Base-by-base conservation (phyloP, 306 rosid species). In the Argentina anserina region DNA sequence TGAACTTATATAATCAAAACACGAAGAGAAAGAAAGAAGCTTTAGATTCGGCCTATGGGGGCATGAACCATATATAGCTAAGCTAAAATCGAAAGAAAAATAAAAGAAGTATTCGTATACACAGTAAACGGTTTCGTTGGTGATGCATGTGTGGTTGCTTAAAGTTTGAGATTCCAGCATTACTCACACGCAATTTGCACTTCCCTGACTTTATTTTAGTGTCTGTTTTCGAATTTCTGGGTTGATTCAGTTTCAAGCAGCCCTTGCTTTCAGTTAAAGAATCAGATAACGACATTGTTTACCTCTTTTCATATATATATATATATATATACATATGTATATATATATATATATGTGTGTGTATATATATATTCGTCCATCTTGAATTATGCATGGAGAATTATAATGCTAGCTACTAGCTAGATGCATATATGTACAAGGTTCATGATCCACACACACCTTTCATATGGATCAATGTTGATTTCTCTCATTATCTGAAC, bases 161-260 rank as follows among this genome's bases (percentile, higher is more conserved):
- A 47, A 33, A 14, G 49, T 65, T 65, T 40, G n/a, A 37, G 69
- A 73, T 67, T 67, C 82, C 65, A 45, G 69, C 13, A 37, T 69
- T 72, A n/a, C 72, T 74, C 46, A 52, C 79, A 79, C 79, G 82
- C 82, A 73, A 73, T 71, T 64, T 26, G 75, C 79, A 67, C 75
- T 59, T 73, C n/a, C 37, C 56, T 7, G 6, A 8, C 52, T 67
- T 55, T 65, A 42, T 36, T 45, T 60, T 52, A 13, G 46, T 10
- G n/a, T 31, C 65, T 67, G 14, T 17, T 68, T 79, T n/a, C n/a
- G n/a, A n/a, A n/a, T 73, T 31, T 46, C n/a, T 5, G 18, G 65
- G 56, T 46, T 69, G 65, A 20, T 43, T 46, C 40, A n/a, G 67
- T 73, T 78, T 72, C 29, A 21, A 14, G 65, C 50, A 70, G 50